phyloP scores from a whole-genome alignment of 2,329 filamentous ascomycete species.

The Aspergillus sp. region DNA sequence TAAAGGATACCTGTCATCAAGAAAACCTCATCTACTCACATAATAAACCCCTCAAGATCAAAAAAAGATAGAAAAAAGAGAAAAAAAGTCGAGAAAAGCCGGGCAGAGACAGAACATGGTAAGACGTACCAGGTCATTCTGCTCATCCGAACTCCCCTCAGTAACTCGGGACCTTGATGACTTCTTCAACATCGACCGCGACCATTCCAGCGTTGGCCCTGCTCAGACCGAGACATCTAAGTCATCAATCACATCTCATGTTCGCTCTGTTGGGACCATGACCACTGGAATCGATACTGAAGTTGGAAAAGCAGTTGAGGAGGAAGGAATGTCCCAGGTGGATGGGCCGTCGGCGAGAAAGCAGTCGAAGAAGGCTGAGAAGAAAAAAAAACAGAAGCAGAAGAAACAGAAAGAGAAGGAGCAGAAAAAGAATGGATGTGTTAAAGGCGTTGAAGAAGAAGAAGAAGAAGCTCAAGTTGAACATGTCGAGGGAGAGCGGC shows the following conservation, averaged over 20 bases:
- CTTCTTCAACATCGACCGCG: conserved; percentile 14
- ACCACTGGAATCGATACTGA: background rate
- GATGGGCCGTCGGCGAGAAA: conserved; percentile 8
- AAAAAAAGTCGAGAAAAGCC: background rate
- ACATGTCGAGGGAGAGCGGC: background rate
- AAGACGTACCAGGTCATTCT: conserved; percentile 17
- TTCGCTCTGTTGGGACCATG: background rate
- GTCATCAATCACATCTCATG: background rate
- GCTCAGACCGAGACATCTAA: background rate
- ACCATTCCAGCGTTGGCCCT: background rate
- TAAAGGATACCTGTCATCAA: background rate
- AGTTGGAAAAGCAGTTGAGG: background rate
- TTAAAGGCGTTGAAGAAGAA: background rate
- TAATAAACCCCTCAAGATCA: background rate
- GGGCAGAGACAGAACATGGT: conserved; percentile 10
- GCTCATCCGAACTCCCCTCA: conserved; percentile 17
- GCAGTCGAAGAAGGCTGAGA: conserved; percentile 14
- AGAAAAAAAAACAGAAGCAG: conserved; percentile 9
- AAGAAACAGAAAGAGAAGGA: conserved; percentile 1
- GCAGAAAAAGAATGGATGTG: background rate
- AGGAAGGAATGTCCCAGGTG: conserved; percentile 5
- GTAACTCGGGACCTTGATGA: conserved; percentile 6
- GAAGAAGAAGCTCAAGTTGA: background rate
- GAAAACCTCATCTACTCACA: background rate
- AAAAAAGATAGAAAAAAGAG: background rate